Evolutionary conservation across 768 basidiomycete genomes (phyloP), one percentile per base, ranked within the genome.

Genomic region (Boletus tomentosulus): DNA sequence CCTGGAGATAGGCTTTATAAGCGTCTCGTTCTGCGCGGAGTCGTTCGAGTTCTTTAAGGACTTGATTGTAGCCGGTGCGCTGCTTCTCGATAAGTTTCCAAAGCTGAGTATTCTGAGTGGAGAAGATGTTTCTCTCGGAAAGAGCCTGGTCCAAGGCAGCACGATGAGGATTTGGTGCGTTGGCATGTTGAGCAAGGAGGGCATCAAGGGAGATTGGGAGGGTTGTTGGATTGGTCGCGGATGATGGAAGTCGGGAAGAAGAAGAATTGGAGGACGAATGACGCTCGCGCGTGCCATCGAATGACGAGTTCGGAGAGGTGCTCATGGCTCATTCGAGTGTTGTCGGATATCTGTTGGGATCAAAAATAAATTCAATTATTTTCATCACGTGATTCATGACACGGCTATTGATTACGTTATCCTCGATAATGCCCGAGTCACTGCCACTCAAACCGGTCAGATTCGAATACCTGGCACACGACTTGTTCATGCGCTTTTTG

Each of bases 41-140:
- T 51, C 93, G 82, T 60, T 95, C 92, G 42, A 92, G 77, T 62
- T 96, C 92, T 72, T 89, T 89, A 67, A 87, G 75, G 51, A 91
- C 81, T 53, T 87, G 84, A 55, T 80, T 83, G 66, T 89, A 89
- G n/a, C 85, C 89, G 22, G 82, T 71, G 51, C 91, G 81, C 69
- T 94, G 91, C 68, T 93, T 95, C 78, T 95, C 92, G 66, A 96
- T 86, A 57, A 95, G 80, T 70, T 94, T 95, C 94, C 94, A 96
- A 22, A 96, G 82, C 72, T 95, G 92, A 15, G 85, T 74, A 67
- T 96, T 96, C 74, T 96, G 93, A 4, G 83, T 71, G 11, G 87
- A 82, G 47, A 94, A 81, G 38, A 75, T 71, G 64, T 95, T 96
- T 59, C 93, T 82, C 63, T 98, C 94, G 15, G 77, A 77, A 27